A percentile compares a stretch with the other conserved stretches of the same genome.
Evolutionary conservation across 176 grass and related monocot genomes (phyloP).

Genomic region (Juncus effusus): DNA sequence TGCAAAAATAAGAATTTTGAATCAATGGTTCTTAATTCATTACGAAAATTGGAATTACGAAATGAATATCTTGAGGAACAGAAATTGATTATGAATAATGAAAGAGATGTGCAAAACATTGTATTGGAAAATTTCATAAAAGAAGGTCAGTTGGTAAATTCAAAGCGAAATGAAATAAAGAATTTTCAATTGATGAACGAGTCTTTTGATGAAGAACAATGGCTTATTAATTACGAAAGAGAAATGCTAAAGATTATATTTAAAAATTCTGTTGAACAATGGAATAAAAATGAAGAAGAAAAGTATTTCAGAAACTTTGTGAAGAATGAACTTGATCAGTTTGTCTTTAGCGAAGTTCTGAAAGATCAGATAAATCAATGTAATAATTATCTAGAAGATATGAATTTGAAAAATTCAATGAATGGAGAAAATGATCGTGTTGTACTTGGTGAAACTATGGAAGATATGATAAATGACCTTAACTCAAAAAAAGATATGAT

Average conservation of each 20-base stretch:
- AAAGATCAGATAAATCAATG: constrained; percentile 5
- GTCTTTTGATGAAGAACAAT: constrained; percentile 29
- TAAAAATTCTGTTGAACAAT: constrained; percentile 25
- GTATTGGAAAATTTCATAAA: not conserved
- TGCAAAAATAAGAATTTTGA: too few species aligned
- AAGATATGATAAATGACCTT: constrained; percentile 18
- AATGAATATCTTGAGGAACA: too few species aligned
- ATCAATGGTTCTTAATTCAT: too few species aligned
- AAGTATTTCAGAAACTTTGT: not conserved
- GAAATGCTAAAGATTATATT: constrained; percentile 34
- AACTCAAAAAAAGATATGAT: not conserved
- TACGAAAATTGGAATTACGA: too few species aligned
- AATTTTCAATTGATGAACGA: not conserved
- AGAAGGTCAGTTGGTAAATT: not conserved
- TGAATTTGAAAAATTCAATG: not conserved
- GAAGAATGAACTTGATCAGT: not conserved
- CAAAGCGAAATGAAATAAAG: not conserved
- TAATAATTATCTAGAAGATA: not conserved
- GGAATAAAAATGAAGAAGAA: not conserved
- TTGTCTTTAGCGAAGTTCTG: constrained; percentile 1
- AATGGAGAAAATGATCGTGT: not conserved
- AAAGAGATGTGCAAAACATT: too few species aligned
- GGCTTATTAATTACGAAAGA: constrained; percentile 38
- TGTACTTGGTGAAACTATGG: constrained; percentile 26
- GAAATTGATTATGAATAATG: too few species aligned